A percentile compares a stretch with the other conserved stretches of the same genome.
Evolutionary conservation across 139 green algal genomes (phyloP).

Genomic region (Yamagishiella unicocca): DNA sequence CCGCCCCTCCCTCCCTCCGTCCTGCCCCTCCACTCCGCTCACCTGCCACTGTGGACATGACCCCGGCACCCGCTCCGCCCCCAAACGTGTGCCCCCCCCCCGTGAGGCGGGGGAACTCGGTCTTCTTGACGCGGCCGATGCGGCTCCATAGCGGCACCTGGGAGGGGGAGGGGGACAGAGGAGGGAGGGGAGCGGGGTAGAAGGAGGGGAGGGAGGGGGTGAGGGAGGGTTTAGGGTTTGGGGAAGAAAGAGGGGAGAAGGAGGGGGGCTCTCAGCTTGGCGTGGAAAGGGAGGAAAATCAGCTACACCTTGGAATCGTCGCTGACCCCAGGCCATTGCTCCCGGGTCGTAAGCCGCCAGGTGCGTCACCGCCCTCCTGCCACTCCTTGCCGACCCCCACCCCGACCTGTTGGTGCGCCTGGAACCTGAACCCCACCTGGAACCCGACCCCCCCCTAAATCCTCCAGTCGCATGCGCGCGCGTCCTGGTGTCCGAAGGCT

Average conservation of each 20-base stretch:
- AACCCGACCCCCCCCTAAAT: no score
- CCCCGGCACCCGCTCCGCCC: constrained; percentile 84
- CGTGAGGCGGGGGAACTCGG: constrained; percentile 85
- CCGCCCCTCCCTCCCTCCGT: no score
- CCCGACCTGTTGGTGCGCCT: neutral
- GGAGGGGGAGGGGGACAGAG: neutral
- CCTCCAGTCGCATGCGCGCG: no score
- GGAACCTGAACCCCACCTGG: no score
- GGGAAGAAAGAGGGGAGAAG: no score
- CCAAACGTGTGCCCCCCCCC: constrained; percentile 88
- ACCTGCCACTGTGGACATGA: constrained; percentile 68
- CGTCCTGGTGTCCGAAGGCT: no score
- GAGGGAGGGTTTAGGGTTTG: neutral
- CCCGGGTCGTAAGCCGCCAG: no score
- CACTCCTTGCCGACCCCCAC: neutral
- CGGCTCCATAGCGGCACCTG: constrained; percentile 94
- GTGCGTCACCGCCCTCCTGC: neutral
- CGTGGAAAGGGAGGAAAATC: neutral
- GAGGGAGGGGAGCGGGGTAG: neutral
- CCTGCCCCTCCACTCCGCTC: neutral
- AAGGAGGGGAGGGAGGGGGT: neutral
- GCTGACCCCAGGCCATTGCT: no score
- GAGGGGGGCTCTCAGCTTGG: neutral
- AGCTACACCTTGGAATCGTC: no score
- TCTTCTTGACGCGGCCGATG: constrained; percentile 94